Conservation (phyloP, 1,284 basidiomycete species). For the Marasmius oreades region DNA sequence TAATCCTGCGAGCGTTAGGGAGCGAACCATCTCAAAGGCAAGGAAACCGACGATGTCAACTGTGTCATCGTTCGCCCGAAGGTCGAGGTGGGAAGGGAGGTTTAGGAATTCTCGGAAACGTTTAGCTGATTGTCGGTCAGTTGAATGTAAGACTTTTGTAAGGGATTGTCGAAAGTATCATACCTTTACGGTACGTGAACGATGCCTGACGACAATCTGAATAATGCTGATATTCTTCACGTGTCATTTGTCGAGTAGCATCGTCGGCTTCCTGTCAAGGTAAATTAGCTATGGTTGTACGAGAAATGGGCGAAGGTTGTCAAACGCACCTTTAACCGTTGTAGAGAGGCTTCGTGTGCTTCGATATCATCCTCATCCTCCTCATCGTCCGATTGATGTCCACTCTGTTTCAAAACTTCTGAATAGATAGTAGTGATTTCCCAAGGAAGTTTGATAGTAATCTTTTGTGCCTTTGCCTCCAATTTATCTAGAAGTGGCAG, state of each 20-base stretch:
- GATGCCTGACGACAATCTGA: slow-evolving; percentile 96
- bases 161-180: not conserved
- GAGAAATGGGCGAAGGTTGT: not conserved
- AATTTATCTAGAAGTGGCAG: slow-evolving; percentile 58
- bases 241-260: slow-evolving; percentile 92
- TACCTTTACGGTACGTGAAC: slow-evolving; percentile 95
- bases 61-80: slow-evolving; percentile 93
- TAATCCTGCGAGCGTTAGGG: slow-evolving; percentile 83
- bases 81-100: slow-evolving; percentile 84
- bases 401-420: slow-evolving; percentile 71
- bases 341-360: slow-evolving; percentile 91
- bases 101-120: slow-evolving; percentile 96
- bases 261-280: slow-evolving; percentile 82
- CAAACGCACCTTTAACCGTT: slow-evolving; percentile 73
- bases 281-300: not conserved
- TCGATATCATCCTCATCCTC: slow-evolving; percentile 97
- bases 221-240: slow-evolving; percentile 97
- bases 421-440: slow-evolving; percentile 91
- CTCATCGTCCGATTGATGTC: slow-evolving; percentile 84
- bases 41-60: slow-evolving; percentile 96
- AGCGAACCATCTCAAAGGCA: slow-evolving; percentile 95
- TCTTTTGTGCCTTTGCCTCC: slow-evolving; percentile 84
- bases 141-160: not conserved
- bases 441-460: slow-evolving; percentile 96
- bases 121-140: slow-evolving; percentile 58